Evolutionary conservation across 345 rosid species (phyloP), one percentile per base, ranked within the genome.

Genomic region (Excoecaria agallocha): DNA sequence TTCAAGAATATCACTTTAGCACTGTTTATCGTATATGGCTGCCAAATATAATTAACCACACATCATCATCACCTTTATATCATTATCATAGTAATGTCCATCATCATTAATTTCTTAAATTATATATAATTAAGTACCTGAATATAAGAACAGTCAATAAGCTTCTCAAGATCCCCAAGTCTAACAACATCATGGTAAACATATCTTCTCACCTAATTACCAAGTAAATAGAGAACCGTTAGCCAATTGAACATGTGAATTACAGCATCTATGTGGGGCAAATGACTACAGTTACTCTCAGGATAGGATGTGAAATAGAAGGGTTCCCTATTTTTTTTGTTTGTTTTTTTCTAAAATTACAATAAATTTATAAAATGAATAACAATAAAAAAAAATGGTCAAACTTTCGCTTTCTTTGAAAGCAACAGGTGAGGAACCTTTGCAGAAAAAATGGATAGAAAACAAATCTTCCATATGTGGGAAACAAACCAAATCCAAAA

Each of bases 11-110:
- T 90, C 78, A 93, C 98, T 79, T 90, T 93, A 24, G 98, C 98
- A 77, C 92, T 90, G 78, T 93, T 93, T 73, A 91, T 93, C 4
- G 97, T 91, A 72, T 93, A 93, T 46, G 98, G 96, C 98, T 93
- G 86, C 81, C 55, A 24, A 37, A 49, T 20, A 71, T 20, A 41
- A 24, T 5, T 16, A 52, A 43, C 49, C n/a, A 50, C 10, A 51
- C 6, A 20, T 5, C 8, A 5, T 24, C 43, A 39, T 46, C 19
- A 35, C 10, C 19, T 56, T 15, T 49, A 49, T 37, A 43, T 70
- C 12, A 30, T 60, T 72, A 37, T 19, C 19, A 2, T 43, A 43
- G 39, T 25, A 30, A 72, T 46, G 3, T 4, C n/a, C 25, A 70
- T 37, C 45, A 57, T 43, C 48, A 43, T 43, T 43, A 43, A 46